These are phyloP conservation scores for Sungouiella thailandica DNA, from an alignment of 805 yeast genomes.

Conservation along the genomic window DNA sequence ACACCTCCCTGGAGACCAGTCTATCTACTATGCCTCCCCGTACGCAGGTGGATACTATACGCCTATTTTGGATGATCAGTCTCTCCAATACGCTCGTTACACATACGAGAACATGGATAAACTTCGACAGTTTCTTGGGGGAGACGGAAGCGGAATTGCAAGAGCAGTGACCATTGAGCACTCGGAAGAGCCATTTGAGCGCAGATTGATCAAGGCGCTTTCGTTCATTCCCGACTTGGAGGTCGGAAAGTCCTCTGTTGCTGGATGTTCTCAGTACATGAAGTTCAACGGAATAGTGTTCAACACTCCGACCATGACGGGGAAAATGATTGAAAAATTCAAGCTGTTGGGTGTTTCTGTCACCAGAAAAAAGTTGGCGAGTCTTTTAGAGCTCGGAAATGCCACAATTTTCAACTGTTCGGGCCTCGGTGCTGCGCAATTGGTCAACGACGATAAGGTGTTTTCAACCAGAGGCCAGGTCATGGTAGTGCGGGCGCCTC, in stretches of 20 bases:
- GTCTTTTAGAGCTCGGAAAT: not conserved
- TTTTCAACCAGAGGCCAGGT: slow-evolving; percentile 3
- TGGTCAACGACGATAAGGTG: slow-evolving; percentile 1
- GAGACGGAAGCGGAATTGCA: not conserved
- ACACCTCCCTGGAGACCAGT: slow-evolving; percentile 4
- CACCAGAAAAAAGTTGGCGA: not conserved
- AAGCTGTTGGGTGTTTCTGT: slow-evolving; percentile 1
- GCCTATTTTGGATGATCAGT: not conserved
- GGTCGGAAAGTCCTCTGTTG: not conserved
- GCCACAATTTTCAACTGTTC: slow-evolving; percentile 3
- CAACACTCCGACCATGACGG: slow-evolving; percentile 3
- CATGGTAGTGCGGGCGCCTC: slow-evolving; percentile 4
- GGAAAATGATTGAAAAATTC: not conserved
- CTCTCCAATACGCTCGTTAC: not conserved
- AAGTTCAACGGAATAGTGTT: not conserved
- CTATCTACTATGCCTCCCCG: slow-evolving; percentile 2
- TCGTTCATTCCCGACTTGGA: slow-evolving; percentile 1
- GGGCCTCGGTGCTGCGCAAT: slow-evolving; percentile 2
- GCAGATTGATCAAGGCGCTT: not conserved
- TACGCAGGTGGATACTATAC: slow-evolving; percentile 3
- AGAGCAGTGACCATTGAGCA: not conserved
- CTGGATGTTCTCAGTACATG: not conserved
- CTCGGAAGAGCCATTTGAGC: not conserved
- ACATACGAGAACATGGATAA: slow-evolving; percentile 1
- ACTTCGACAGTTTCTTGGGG: not conserved